phyloP scores from a whole-genome alignment of 768 basidiomycete species.

The Gloeostereum incarnatum region DNA sequence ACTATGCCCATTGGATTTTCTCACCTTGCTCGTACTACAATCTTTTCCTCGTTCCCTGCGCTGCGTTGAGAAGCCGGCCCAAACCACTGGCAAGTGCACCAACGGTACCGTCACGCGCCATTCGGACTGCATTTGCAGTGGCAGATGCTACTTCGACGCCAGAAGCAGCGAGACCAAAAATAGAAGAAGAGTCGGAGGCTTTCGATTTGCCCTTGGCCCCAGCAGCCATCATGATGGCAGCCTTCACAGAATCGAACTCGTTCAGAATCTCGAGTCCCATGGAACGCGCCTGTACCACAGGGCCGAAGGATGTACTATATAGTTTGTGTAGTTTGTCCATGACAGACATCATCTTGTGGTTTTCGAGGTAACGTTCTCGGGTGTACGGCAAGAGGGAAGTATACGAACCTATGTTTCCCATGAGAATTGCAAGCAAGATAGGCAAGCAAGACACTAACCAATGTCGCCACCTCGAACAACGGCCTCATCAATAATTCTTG shows the following conservation, averaged over 20 bases:
- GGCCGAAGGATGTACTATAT: constrained; percentile 57
- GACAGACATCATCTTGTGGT: constrained; percentile 78
- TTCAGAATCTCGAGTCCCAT: constrained; percentile 88
- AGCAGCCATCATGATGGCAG: constrained; percentile 74
- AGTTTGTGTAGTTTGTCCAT: constrained; percentile 89
- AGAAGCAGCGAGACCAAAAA: too few relatives aligned
- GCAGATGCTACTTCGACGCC: too few relatives aligned
- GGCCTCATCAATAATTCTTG: constrained; percentile 51
- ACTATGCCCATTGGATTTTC: too few relatives aligned
- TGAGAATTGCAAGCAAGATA: neutral
- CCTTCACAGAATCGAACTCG: constrained; percentile 78
- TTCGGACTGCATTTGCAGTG: too few relatives aligned
- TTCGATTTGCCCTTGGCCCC: too few relatives aligned
- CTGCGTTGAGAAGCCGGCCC: too few relatives aligned
- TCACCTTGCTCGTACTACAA: too few relatives aligned
- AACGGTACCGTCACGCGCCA: too few relatives aligned
- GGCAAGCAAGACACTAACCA: constrained; percentile 35
- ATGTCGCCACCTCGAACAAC: constrained; percentile 68
- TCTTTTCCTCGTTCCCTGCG: too few relatives aligned
- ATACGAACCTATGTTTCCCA: constrained; percentile 45
- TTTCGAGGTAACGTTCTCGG: constrained; percentile 73
- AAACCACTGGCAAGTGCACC: too few relatives aligned
- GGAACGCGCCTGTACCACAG: constrained; percentile 81
- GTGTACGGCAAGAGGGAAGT: constrained; percentile 72
- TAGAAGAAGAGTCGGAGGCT: too few relatives aligned